Evolutionary conservation across 2,329 filamentous ascomycete species (phyloP).

Genomic region (Cercospora sesami): DNA sequence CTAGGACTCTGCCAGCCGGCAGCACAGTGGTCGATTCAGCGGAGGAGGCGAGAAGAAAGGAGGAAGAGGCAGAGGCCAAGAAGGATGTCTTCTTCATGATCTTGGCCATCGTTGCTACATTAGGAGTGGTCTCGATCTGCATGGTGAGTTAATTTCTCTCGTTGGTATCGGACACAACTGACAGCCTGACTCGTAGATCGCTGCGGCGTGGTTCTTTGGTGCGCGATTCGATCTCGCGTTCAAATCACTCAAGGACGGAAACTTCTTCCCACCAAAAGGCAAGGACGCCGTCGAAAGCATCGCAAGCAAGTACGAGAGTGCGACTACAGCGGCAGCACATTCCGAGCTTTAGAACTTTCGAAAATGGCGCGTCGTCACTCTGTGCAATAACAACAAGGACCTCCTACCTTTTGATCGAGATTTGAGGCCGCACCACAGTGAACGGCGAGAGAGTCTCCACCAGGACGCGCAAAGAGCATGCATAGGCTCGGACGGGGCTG

Average conservation of each 20-base stretch:
- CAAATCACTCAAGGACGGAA: conserved; percentile 55
- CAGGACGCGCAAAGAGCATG: background rate
- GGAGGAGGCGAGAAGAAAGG: conserved; percentile 58
- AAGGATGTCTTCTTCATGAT: conserved; percentile 64
- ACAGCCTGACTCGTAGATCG: conserved; percentile 58
- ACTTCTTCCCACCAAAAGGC: conserved; percentile 24
- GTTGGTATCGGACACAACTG: background rate
- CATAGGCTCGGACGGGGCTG: background rate
- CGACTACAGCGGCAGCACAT: conserved; percentile 17
- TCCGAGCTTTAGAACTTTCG: conserved; percentile 28
- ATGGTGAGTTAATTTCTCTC: conserved; percentile 66
- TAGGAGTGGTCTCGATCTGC: conserved; percentile 67
- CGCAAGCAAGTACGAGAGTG: conserved; percentile 23
- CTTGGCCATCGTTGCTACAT: conserved; percentile 63
- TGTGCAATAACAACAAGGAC: background rate
- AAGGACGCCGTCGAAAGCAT: conserved; percentile 19
- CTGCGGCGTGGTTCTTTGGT: conserved; percentile 74
- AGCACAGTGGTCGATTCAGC: conserved; percentile 45
- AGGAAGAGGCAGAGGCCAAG: conserved; percentile 54
- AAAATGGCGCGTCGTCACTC: background rate
- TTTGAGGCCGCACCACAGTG: background rate
- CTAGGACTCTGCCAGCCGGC: conserved; percentile 51
- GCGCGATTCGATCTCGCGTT: conserved; percentile 76
- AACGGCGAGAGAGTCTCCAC: background rate
- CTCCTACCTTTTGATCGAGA: background rate